Evolutionary conservation across 2,329 filamentous ascomycete species (phyloP).

Genomic region (Aspergillus aculeatus): DNA sequence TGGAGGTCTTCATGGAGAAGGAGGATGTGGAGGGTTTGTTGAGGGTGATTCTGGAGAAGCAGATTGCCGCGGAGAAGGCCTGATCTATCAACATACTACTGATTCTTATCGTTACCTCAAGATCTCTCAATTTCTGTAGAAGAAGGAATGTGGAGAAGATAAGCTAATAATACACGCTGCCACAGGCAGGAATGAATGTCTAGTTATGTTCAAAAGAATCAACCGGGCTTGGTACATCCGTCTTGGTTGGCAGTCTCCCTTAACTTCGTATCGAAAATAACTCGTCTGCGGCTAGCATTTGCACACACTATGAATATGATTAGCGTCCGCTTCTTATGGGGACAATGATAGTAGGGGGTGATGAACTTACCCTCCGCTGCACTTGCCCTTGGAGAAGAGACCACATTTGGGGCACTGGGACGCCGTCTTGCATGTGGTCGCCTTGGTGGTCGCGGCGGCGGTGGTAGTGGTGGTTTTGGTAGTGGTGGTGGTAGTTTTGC

Average conservation of each 20-base stretch:
- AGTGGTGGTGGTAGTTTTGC: neutral
- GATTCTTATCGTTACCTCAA: no score
- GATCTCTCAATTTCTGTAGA: neutral
- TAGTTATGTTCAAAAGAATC: neutral
- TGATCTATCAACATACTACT: no score
- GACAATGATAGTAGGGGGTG: neutral
- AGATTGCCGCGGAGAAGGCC: slow-evolving; percentile 29
- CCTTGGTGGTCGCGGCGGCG: neutral
- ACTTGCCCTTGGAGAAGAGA: neutral
- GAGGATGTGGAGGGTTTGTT: slow-evolving; percentile 38
- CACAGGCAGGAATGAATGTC: neutral
- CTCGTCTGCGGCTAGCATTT: neutral
- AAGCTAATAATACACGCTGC: neutral
- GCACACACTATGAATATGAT: neutral
- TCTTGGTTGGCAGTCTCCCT: neutral
- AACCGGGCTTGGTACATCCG: neutral
- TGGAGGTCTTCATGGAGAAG: slow-evolving; percentile 44
- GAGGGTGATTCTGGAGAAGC: slow-evolving; percentile 31
- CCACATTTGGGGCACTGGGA: neutral
- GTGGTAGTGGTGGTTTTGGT: neutral
- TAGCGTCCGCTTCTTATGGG: neutral
- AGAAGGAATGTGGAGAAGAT: neutral
- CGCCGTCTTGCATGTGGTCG: neutral
- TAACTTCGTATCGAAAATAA: neutral
- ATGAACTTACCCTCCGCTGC: neutral